Evolutionary conservation across 1,284 basidiomycete genomes (phyloP).

Genomic region (Bondarzewia mesenterica): DNA sequence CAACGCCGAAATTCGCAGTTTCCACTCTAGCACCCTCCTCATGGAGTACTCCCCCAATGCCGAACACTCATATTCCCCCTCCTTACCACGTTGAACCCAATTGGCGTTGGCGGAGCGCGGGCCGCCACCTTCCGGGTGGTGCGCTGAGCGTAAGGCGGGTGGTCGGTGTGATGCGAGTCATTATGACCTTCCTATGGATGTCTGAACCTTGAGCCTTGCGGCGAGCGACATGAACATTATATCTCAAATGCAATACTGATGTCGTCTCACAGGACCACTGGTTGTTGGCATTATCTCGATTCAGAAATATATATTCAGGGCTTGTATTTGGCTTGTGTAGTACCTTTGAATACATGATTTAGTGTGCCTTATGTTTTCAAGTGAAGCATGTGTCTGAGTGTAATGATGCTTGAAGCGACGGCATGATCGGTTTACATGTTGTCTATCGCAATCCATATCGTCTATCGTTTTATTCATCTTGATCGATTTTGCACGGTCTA

Average conservation of each 20-base stretch:
- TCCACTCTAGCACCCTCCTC: constrained; percentile 62
- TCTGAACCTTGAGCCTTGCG: constrained; percentile 17
- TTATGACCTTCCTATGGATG: constrained; percentile 29
- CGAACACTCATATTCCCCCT: constrained; percentile 55
- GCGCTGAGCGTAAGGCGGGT: constrained; percentile 43
- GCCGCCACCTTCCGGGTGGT: constrained; percentile 40
- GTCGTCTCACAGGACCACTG: too few relatives aligned
- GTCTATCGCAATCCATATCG: too few relatives aligned
- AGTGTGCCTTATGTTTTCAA: too few relatives aligned
- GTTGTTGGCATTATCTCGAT: too few relatives aligned
- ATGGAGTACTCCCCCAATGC: constrained; percentile 60
- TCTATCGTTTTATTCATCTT: too few relatives aligned
- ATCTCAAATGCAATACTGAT: background rate
- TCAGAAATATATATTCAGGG: too few relatives aligned
- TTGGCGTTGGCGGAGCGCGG: constrained; percentile 47
- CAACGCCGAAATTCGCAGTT: constrained; percentile 66
- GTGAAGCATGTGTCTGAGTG: too few relatives aligned
- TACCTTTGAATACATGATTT: too few relatives aligned
- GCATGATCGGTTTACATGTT: too few relatives aligned
- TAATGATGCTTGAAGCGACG: too few relatives aligned
- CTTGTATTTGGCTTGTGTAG: too few relatives aligned
- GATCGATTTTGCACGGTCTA: too few relatives aligned
- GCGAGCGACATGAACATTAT: background rate
- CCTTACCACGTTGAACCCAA: constrained; percentile 52
- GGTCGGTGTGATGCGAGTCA: constrained; percentile 26